phyloP scores from a whole-genome alignment of 768 basidiomycete species.

The Dentipellis fragilis region DNA sequence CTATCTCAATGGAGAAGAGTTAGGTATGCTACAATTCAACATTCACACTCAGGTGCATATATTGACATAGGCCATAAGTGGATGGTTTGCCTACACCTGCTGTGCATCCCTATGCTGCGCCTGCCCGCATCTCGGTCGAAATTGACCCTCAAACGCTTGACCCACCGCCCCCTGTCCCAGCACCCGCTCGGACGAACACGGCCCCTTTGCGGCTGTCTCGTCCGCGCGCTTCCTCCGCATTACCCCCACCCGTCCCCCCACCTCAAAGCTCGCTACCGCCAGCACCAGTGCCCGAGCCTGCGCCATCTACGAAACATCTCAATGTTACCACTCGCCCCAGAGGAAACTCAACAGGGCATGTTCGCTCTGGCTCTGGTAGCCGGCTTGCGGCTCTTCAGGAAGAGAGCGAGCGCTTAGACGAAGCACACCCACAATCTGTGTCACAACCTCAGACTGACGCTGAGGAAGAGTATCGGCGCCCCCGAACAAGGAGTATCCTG shows the following conservation, averaged over 20 bases:
- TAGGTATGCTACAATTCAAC: slow-evolving; percentile 1
- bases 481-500: slow-evolving; percentile 8
- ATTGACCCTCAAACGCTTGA: background rate
- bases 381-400: slow-evolving; percentile 55
- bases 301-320: slow-evolving; percentile 19
- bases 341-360: slow-evolving; percentile 42
- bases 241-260: slow-evolving; percentile 59
- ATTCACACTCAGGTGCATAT: background rate
- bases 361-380: slow-evolving; percentile 43
- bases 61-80: background rate
- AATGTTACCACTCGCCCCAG: slow-evolving; percentile 32
- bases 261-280: slow-evolving; percentile 53
- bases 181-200: slow-evolving; percentile 10
- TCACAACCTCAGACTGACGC: slow-evolving; percentile 20
- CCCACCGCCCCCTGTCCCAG: background rate
- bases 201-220: slow-evolving; percentile 22
- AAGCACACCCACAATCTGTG: slow-evolving; percentile 15
- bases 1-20: background rate
- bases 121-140: background rate
- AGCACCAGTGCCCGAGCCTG: slow-evolving; percentile 31
- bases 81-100: background rate
- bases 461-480: slow-evolving; percentile 18
- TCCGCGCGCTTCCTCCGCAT: slow-evolving; percentile 45
- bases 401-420: slow-evolving; percentile 34
- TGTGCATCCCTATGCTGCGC: slow-evolving; percentile 2